Evolutionary conservation across 2,329 filamentous ascomycete species (phyloP), one percentile per base, ranked within the genome.

Genomic region (Penicillium sp.): DNA sequence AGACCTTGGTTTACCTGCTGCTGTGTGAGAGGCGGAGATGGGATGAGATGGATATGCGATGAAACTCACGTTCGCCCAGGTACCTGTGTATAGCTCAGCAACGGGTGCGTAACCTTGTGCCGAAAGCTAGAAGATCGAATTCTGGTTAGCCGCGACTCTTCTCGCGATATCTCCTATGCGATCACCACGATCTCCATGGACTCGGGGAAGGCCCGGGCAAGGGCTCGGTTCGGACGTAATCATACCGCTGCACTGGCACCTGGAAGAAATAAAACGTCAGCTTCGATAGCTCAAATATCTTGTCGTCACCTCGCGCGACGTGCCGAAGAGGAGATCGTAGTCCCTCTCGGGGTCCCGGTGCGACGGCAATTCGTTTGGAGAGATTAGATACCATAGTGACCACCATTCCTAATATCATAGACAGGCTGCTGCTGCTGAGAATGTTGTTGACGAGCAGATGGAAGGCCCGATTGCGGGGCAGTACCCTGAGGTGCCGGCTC

Each of bases 1-100:
- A 99, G 83, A 46, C 94, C 94, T 83, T 99, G 94, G 70, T 96
- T 96, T 62, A 97, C 91, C 91, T 95, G 68, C 52, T 31, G n/a
- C 28, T 48, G 36, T 44, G 54, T 74, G 54, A 75, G 58, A 48
- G 39, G 56, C 29, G 19, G 19, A 23, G n/a, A 18, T 9, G 37
- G 23, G 14, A 40, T 11, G 36, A 21, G 13, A 7, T 10, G 14
- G 11, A 34, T 13, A 7, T 13, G 23, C 3, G 16, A 19, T 37
- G 10, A 48, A 29, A 77, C 85, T 70, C 80, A 94, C 93, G 79
- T 99, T 99, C 66, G 91, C 89, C 92, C 93, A 97, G 58, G 91
- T 88, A 14, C 92, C 92, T 1, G 91, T 93, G 76, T 97, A 97
- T 53, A 96, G 85, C 74, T 97, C 92, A 42, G 91, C 81, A 58